Evolutionary conservation across 257 asterid species (phyloP).

Genomic region (Cynanchum wilfordii): DNA sequence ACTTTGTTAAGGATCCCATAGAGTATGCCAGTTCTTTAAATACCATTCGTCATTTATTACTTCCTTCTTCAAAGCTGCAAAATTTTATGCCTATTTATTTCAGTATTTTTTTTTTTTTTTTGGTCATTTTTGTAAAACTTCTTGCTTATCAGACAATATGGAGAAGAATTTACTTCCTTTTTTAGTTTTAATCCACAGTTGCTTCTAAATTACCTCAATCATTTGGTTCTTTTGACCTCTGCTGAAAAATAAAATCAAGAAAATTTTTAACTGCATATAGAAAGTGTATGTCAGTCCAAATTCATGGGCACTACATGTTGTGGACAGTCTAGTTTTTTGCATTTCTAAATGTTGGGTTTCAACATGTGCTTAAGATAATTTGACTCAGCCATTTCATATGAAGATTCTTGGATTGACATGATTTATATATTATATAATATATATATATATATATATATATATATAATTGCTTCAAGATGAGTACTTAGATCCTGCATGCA

Average conservation of each 20-base stretch:
- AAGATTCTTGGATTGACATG: not conserved
- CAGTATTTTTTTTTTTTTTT: not conserved
- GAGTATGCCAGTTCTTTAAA: not conserved
- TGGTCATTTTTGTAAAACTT: not conserved
- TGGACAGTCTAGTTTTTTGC: not conserved
- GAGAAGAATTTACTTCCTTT: not conserved
- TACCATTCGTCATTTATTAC: not conserved
- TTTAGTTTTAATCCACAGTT: not conserved
- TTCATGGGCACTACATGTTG: not conserved
- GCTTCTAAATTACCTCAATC: not conserved
- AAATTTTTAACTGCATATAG: not conserved
- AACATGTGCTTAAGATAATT: not conserved
- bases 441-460: too few relatives aligned
- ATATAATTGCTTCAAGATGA: not conserved
- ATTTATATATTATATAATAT: not conserved
- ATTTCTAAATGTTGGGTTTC: not conserved
- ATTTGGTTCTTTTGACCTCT: not conserved
- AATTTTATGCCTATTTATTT: not conserved
- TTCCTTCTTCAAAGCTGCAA: not conserved
- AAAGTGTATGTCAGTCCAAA: not conserved
- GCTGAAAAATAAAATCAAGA: not conserved
- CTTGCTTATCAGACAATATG: not conserved
- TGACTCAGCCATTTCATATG: not conserved
- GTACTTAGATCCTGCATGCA: not conserved
- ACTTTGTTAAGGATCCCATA: constrained; percentile 19